These are phyloP conservation scores for Ramularia endophylla DNA, from an alignment of 2,329 filamentous ascomycete species.

Conservation along the genomic window DNA sequence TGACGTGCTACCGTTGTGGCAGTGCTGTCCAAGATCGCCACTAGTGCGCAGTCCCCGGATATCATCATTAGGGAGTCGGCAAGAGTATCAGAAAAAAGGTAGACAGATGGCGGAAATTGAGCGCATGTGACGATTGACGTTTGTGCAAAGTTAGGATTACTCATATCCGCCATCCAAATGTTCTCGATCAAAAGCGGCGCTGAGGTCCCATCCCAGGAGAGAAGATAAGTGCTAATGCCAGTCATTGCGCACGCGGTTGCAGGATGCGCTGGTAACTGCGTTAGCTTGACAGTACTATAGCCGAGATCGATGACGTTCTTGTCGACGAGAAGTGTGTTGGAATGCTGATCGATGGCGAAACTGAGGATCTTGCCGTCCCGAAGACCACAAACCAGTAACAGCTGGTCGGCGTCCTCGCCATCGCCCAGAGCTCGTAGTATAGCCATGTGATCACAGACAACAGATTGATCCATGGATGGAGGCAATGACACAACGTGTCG, in stretches of 20 bases:
- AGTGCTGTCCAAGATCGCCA: constrained; percentile 13
- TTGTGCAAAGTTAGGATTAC: constrained; percentile 22
- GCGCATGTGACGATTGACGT: constrained; percentile 18
- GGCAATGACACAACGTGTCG: constrained; percentile 6
- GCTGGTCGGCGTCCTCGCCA: not conserved
- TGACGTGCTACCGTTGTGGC: constrained; percentile 25
- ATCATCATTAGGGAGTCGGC: constrained; percentile 23
- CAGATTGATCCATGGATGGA: constrained; percentile 1
- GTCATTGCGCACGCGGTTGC: constrained; percentile 21
- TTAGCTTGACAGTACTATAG: constrained; percentile 24
- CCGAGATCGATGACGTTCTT: constrained; percentile 15
- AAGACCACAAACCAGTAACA: constrained; percentile 24
- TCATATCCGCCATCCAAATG: constrained; percentile 27
- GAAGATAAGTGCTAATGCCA: constrained; percentile 20
- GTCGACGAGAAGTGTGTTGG: constrained; percentile 6
- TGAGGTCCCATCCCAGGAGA: constrained; percentile 19
- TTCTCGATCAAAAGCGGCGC: constrained; percentile 15
- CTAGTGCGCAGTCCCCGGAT: constrained; percentile 18
- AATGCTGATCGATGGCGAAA: constrained; percentile 9
- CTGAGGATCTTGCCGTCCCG: constrained; percentile 25
- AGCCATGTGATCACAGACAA: constrained; percentile 22
- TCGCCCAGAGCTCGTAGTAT: constrained; percentile 11
- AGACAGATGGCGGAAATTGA: constrained; percentile 18
- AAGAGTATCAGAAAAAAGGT: constrained; percentile 14
- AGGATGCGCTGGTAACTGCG: constrained; percentile 7